Base-by-base conservation (phyloP, 2,329 filamentous ascomycete species). In the Sporothrix brunneoviolacea region DNA sequence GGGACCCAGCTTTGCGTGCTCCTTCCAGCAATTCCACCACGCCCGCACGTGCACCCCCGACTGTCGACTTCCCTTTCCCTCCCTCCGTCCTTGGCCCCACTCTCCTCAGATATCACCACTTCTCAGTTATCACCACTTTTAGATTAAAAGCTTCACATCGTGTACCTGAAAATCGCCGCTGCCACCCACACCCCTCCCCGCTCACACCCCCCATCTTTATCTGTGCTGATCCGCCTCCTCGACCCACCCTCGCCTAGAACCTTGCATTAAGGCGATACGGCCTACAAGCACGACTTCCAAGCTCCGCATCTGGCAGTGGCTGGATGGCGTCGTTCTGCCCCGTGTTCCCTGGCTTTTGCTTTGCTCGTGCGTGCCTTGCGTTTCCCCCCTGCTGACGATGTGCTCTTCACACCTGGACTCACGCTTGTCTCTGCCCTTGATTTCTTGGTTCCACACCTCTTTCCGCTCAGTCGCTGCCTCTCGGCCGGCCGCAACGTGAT, bases 401-500 rank as follows among this genome's bases (percentile, higher is more conserved):
- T 45, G n/a, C n/a, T 13, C 10, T n/a, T 19, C 42, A 36, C 21
- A n/a, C 4, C 15, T 21, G 4, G 15, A 12, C n/a, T 13, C 21
- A 10, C 19, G 27, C 27, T 24, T 27, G 27, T 27, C 8, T 27
- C 13, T 33, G 18, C 10, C 19, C 18, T 42, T 6, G 2, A 15
- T 33, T 9, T 33, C 13, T 13, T 3, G 16, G 18, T 28, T 19
- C 33, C 5, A 28, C 33, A 37, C 4, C 10, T 27, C 22, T 38
- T 30, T 22, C 33, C 15, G 10, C 30, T 32, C 19, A 4, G 12
- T 33, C 18, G 16, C 19, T 19, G 42, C 42, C 18, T 22, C 32
- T 21, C 22, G 42, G 18, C 41, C 41, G 30, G 42, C 21, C 13
- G 30, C 35, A 46, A 37, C 43, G 33, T 38, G 43, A 37, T 46